phyloP scores from a whole-genome alignment of 2,329 filamentous ascomycete genomes.

The Fusarium sambucinum region DNA sequence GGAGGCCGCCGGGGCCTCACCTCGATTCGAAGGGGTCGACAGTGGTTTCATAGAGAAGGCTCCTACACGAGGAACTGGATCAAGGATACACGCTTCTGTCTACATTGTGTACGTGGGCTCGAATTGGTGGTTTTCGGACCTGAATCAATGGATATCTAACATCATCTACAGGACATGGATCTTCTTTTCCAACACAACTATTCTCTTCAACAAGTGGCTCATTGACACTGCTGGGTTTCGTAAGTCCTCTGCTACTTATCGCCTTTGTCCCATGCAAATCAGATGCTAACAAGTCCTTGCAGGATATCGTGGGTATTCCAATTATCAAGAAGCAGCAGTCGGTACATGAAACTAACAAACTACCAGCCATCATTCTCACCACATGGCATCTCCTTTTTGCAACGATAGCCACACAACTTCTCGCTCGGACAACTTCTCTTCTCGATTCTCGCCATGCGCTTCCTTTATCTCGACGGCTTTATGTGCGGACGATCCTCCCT shows the following conservation, averaged over 20 bases:
- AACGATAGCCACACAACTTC: slow-evolving; percentile 73
- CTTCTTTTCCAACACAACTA: slow-evolving; percentile 84
- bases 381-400: slow-evolving; percentile 78
- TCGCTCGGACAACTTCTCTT: slow-evolving; percentile 72
- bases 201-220: slow-evolving; percentile 94
- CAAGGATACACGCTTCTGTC: slow-evolving; percentile 52
- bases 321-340: not conserved
- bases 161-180: slow-evolving; percentile 75
- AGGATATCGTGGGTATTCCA: slow-evolving; percentile 52
- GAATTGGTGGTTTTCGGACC: too few relatives aligned
- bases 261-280: not conserved
- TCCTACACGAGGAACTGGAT: slow-evolving; percentile 22
- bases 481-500: slow-evolving; percentile 72
- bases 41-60: slow-evolving; percentile 47
- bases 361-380: slow-evolving; percentile 67
- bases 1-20: slow-evolving; percentile 24
- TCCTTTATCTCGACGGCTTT: slow-evolving; percentile 70
- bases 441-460: slow-evolving; percentile 73
- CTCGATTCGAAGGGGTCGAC: slow-evolving; percentile 1
- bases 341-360: slow-evolving; percentile 23
- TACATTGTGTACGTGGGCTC: slow-evolving; percentile 49
- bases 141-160: slow-evolving; percentile 22
- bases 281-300: slow-evolving; percentile 23
- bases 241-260: slow-evolving; percentile 58
- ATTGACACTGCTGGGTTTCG: slow-evolving; percentile 80